A percentile compares a stretch with the other conserved stretches of the same genome.
phyloP scores from a whole-genome alignment of 306 rosid species.

The Vigna mungo region DNA sequence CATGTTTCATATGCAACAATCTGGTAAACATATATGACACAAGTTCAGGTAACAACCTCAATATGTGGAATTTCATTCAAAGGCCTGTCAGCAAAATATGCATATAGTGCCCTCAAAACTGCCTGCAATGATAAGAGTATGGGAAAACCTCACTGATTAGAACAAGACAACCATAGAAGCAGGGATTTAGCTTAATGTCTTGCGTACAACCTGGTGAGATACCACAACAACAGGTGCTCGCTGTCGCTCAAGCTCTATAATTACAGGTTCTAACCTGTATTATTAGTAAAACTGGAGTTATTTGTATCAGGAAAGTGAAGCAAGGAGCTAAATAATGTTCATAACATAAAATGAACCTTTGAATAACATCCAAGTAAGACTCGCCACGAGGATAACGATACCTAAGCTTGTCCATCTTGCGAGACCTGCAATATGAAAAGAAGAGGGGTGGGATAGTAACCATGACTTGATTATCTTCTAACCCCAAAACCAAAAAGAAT shows the following conservation, averaged over 20 bases:
- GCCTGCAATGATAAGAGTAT: conserved; percentile 65
- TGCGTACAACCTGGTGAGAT: conserved; percentile 81
- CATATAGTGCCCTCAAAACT: conserved; percentile 94
- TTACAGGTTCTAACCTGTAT: conserved; percentile 97
- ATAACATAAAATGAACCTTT: conserved; percentile 59
- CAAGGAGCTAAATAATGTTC: conserved; percentile 18
- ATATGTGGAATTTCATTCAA: conserved; percentile 94
- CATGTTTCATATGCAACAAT: conserved; percentile 15
- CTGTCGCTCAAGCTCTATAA: conserved; percentile 97
- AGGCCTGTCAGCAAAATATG: conserved; percentile 98
- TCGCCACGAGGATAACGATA: conserved; percentile 99
- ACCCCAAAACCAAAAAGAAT: conserved; percentile 27
- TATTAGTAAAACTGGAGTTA: conserved; percentile 10
- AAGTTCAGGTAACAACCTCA: conserved; percentile 71
- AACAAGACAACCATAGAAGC: conserved; percentile 37
- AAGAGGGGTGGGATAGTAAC: not conserved
- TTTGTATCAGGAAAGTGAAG: conserved; percentile 30
- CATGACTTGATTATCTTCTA: conserved; percentile 8
- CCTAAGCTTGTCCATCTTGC: conserved; percentile 93
- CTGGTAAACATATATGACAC: not conserved
- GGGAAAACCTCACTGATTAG: conserved; percentile 27
- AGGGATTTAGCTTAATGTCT: conserved; percentile 20
- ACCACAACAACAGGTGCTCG: conserved; percentile 98
- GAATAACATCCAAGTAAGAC: conserved; percentile 96
- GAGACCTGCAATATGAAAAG: conserved; percentile 64